Conservation (phyloP, 1,284 basidiomycete species). For the Porogramme epimiltina region DNA sequence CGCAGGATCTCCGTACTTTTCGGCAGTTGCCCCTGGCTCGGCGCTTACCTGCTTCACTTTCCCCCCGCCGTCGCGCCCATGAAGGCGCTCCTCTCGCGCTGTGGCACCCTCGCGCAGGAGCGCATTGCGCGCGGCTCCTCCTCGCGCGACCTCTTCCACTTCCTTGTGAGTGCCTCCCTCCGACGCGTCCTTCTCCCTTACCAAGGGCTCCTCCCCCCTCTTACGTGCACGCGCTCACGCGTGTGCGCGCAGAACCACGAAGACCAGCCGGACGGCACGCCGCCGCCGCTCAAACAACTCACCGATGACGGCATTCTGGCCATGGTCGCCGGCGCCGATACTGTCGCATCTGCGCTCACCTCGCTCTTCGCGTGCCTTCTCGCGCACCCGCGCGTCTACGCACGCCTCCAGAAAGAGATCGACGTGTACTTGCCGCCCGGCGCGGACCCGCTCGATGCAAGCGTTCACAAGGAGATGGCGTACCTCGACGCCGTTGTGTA, state of each 20-base stretch:
- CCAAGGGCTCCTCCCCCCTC: no score
- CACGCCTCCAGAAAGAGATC: constrained; percentile 29
- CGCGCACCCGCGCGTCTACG: constrained; percentile 20
- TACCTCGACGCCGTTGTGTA: constrained; percentile 35
- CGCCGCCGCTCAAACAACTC: constrained; percentile 13
- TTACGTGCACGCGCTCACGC: background rate
- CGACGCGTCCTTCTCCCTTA: no score
- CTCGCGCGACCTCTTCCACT: constrained; percentile 25
- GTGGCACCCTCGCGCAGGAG: constrained; percentile 3
- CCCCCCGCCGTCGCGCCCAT: constrained; percentile 8
- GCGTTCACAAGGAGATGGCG: constrained; percentile 26
- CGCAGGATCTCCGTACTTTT: background rate
- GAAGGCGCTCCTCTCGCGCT: constrained; percentile 2
- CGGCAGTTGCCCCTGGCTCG: background rate
- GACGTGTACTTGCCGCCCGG: constrained; percentile 30
- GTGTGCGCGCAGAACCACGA: constrained; percentile 20
- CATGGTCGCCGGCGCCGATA: constrained; percentile 34
- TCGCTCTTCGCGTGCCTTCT: constrained; percentile 24
- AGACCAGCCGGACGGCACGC: constrained; percentile 12
- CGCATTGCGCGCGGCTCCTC: constrained; percentile 14
- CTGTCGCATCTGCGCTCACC: constrained; percentile 26
- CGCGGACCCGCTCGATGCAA: constrained; percentile 23
- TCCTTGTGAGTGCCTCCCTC: constrained; percentile 7
- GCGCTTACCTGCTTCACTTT: background rate
- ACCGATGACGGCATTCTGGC: constrained; percentile 20